phyloP scores from a whole-genome alignment of 2,329 filamentous ascomycete species.

The Exophiala spinifera region DNA sequence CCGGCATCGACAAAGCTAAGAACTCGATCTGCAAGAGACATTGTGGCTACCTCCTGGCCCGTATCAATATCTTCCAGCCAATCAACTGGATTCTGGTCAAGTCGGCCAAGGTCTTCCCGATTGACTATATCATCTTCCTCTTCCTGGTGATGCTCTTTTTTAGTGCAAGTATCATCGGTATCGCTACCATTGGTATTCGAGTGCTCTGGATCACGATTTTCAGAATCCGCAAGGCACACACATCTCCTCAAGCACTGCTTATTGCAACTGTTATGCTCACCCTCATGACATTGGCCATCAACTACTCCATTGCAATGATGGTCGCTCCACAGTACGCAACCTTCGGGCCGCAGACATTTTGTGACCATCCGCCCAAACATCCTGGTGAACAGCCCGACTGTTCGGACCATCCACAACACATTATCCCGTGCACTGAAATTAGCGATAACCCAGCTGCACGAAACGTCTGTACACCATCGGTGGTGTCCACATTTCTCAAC shows the following conservation, averaged over 20 bases:
- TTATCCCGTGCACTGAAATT: constrained; percentile 78
- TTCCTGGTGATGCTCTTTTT: constrained; percentile 85
- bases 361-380: constrained; percentile 64
- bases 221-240: constrained; percentile 82
- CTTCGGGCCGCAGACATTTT: constrained; percentile 93
- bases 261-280: constrained; percentile 88
- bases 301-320: constrained; percentile 89
- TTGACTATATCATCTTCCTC: constrained; percentile 88
- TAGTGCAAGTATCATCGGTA: constrained; percentile 78
- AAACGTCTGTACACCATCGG: constrained; percentile 82
- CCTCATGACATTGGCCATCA: constrained; percentile 83
- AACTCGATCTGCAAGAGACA: constrained; percentile 88
- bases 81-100: constrained; percentile 85
- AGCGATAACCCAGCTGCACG: constrained; percentile 67
- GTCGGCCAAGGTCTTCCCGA: constrained; percentile 77
- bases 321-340: constrained; percentile 94
- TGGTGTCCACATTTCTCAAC: constrained; percentile 91
- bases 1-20: constrained; percentile 90
- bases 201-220: constrained; percentile 96
- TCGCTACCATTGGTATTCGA: constrained; percentile 84
- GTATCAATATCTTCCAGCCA: constrained; percentile 90
- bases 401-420: constrained; percentile 63
- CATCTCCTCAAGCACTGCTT: constrained; percentile 85
- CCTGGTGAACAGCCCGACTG: constrained; percentile 72
- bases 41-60: constrained; percentile 87